phyloP scores from a whole-genome alignment of 108 stramenopile genomes.

The Parietichytrium sp. region DNA sequence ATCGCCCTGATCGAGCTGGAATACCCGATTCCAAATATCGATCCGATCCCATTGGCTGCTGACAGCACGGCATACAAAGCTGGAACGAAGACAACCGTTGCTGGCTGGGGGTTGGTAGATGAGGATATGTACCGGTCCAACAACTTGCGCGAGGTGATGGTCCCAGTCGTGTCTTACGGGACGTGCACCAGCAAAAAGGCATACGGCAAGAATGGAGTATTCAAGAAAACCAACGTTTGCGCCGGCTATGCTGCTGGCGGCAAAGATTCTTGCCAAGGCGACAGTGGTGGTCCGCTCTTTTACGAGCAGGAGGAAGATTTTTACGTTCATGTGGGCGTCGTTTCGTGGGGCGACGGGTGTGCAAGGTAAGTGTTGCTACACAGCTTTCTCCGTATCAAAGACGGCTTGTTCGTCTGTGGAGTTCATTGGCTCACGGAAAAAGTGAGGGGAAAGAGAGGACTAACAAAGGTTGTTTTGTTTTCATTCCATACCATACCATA shows the following conservation, averaged over 20 bases:
- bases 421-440: no score
- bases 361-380: no score
- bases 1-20: not conserved
- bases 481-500: no score
- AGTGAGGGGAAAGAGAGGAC: no score
- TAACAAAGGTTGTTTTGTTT: no score
- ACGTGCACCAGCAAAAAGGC: not conserved
- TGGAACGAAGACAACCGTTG: not conserved
- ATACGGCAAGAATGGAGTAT: not conserved
- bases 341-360: not conserved
- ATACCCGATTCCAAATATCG: not conserved
- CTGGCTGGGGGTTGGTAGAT: not conserved
- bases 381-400: no score
- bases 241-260: not conserved
- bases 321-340: not conserved
- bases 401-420: no score
- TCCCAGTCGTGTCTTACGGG: not conserved
- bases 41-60: not conserved
- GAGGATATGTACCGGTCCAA: not conserved
- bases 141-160: not conserved
- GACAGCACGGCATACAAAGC: no score
- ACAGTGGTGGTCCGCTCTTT: conserved; percentile 27
- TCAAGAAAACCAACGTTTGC: not conserved
- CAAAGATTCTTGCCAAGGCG: not conserved
- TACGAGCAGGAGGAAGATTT: not conserved